phyloP scores from a whole-genome alignment of 2,329 filamentous ascomycete species.

The Clonostachys rosea region DNA sequence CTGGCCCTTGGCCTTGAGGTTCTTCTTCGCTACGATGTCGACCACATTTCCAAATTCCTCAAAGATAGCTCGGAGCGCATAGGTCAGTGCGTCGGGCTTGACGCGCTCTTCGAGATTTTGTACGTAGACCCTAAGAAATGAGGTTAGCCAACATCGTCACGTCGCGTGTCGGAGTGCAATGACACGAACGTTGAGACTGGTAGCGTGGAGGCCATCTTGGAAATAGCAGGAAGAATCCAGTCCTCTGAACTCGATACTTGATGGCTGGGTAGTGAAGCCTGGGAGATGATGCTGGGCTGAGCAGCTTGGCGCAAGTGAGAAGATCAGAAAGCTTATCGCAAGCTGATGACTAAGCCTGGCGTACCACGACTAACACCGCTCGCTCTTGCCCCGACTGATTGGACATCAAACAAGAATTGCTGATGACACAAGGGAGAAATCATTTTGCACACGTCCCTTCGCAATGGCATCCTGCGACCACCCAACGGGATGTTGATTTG shows the following conservation, averaged over 20 bases:
- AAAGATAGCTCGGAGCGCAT: conserved; percentile 73
- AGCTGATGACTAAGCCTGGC: no score
- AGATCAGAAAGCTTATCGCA: neutral
- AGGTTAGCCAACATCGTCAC: conserved; percentile 29
- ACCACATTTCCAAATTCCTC: conserved; percentile 82
- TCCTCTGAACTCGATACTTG: neutral
- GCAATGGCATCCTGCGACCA: no score
- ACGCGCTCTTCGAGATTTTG: conserved; percentile 91
- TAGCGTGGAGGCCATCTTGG: conserved; percentile 30
- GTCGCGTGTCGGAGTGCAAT: conserved; percentile 63
- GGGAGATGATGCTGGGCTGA: neutral
- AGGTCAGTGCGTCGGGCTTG: conserved; percentile 72
- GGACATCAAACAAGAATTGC: no score
- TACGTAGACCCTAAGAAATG: conserved; percentile 52
- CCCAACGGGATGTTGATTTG: no score
- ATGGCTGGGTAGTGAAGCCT: neutral
- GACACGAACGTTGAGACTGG: conserved; percentile 67
- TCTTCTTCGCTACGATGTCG: conserved; percentile 84
- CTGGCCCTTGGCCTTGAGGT: conserved; percentile 89
- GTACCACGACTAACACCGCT: no score
- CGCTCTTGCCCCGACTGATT: no score
- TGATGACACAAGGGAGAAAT: no score
- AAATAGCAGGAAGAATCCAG: neutral
- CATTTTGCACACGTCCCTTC: no score
- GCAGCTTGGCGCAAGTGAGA: neutral